Evolutionary conservation across 2,329 filamentous ascomycete genomes (phyloP).

Genomic region (Trichoderma semiorbis): DNA sequence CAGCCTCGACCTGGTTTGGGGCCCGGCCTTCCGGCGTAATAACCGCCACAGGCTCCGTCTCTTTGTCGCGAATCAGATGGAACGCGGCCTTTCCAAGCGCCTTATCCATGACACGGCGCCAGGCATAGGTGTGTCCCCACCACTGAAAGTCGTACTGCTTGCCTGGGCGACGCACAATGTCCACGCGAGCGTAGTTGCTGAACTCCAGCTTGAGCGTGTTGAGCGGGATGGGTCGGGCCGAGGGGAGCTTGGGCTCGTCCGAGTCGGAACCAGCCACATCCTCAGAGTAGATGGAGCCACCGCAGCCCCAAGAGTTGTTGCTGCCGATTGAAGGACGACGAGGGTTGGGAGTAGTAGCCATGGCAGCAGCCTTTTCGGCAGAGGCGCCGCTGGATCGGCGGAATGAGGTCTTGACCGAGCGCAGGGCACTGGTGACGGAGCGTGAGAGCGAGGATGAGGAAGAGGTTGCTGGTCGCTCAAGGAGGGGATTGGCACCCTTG

Average conservation of each 20-base stretch:
- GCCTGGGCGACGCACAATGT: constrained; percentile 66
- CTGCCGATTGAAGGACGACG: constrained; percentile 17
- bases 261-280: constrained; percentile 7
- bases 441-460: constrained; percentile 35
- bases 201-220: constrained; percentile 90
- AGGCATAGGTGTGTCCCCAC: constrained; percentile 83
- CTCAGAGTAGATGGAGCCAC: constrained; percentile 9
- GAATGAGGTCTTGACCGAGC: constrained; percentile 39
- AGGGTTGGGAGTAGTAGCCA: neutral
- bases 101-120: constrained; percentile 74
- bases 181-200: constrained; percentile 92
- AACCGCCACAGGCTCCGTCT: constrained; percentile 65
- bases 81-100: constrained; percentile 69
- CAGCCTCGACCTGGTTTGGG: constrained; percentile 64
- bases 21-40: constrained; percentile 79
- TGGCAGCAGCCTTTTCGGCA: constrained; percentile 6
- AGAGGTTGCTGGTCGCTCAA: constrained; percentile 16
- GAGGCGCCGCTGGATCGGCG: constrained; percentile 26
- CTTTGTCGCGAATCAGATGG: constrained; percentile 69
- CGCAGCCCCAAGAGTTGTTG: constrained; percentile 18
- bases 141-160: constrained; percentile 91
- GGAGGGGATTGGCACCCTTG: constrained; percentile 58
- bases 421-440: constrained; percentile 49
- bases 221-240: constrained; percentile 43
- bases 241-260: constrained; percentile 22